phyloP scores from a whole-genome alignment of 2,329 filamentous ascomycete species.

The Phyllachora maydis region DNA sequence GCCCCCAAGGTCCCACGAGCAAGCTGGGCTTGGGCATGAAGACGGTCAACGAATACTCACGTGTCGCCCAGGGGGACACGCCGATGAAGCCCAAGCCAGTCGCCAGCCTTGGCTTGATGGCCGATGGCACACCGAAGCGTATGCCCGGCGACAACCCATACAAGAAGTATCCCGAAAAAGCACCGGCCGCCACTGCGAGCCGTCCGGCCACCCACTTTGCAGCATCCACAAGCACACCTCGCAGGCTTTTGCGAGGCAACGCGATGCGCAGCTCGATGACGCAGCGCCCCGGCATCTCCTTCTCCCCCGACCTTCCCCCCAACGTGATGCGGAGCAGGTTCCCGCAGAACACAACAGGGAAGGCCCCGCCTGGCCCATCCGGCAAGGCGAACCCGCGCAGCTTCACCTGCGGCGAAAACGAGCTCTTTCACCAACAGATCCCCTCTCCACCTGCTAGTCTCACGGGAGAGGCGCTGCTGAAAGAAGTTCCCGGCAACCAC shows the following conservation, averaged over 20 bases:
- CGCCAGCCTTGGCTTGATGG: too few species aligned
- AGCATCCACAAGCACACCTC: slow-evolving; percentile 7
- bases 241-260: slow-evolving; percentile 13
- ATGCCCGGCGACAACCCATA: slow-evolving; percentile 10
- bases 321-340: slow-evolving; percentile 26
- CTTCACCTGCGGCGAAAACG: slow-evolving; percentile 25
- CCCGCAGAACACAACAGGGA: slow-evolving; percentile 21
- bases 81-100: slow-evolving; percentile 1
- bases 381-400: slow-evolving; percentile 25
- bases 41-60: slow-evolving; percentile 3
- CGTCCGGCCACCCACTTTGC: slow-evolving; percentile 9
- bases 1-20: slow-evolving; percentile 12
- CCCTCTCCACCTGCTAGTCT: slow-evolving; percentile 32
- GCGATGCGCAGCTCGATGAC: slow-evolving; percentile 12
- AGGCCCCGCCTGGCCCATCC: slow-evolving; percentile 19
- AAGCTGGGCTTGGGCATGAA: slow-evolving; percentile 9
- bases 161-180: too few species aligned
- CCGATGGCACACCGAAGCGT: slow-evolving; percentile 1
- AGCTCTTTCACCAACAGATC: slow-evolving; percentile 37
- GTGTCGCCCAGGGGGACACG: not conserved
- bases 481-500: slow-evolving; percentile 30
- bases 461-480: slow-evolving; percentile 30
- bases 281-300: slow-evolving; percentile 10
- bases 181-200: slow-evolving; percentile 2
- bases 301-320: slow-evolving; percentile 22